Evolutionary conservation across 768 basidiomycete species (phyloP), one percentile per base, ranked within the genome.

Genomic region (Boletus sensibilis): DNA sequence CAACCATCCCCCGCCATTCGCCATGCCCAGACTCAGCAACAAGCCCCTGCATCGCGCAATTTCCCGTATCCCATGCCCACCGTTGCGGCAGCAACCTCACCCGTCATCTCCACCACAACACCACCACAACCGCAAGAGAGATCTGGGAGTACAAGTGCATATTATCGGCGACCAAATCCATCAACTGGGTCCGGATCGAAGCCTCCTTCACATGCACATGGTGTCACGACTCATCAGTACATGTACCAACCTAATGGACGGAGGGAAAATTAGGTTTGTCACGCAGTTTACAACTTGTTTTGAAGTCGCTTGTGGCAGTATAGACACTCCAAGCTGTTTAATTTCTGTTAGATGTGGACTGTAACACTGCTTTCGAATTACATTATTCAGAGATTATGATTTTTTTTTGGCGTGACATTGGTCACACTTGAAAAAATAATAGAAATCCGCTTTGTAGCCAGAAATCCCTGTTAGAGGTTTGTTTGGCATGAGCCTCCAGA

Each of bases 11-110:
- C 70, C 33, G 66, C 71, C 43, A 61, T 74, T 46, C 64, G 65
- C 20, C 64, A 68, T 48, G 64, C 72, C 12, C 65, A 73, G 25
- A 61, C 69, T 29, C 71, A 73, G 33, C 69, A 71, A 38, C 70
- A 63, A 44, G n/a, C 58, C 0, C n/a, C 65, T 33, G 29, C 62
- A 16, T 57, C 69, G 1, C 63, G 72, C 27, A 66, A 57, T 43
- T 65, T 84, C 47, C 85, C 86, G 5, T 90, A 84, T 80, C 85
- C 87, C 7, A 87, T 88, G 85, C 87, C 87, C 2, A 87, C 84
- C 1, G 80, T 88, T 31, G 86, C 87, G 1, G 83, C 78, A 11
- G 78, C 78, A 43, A 82, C 83, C 0, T 82, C 86, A 6, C 80
- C 85, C 2, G 80, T 86, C 4, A 75, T 87, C 21, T 60, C 79